Evolutionary conservation across 371 early-diverging fungal species (phyloP), one percentile per base, ranked within the genome.

Genomic region (Haplosporangium sp.): DNA sequence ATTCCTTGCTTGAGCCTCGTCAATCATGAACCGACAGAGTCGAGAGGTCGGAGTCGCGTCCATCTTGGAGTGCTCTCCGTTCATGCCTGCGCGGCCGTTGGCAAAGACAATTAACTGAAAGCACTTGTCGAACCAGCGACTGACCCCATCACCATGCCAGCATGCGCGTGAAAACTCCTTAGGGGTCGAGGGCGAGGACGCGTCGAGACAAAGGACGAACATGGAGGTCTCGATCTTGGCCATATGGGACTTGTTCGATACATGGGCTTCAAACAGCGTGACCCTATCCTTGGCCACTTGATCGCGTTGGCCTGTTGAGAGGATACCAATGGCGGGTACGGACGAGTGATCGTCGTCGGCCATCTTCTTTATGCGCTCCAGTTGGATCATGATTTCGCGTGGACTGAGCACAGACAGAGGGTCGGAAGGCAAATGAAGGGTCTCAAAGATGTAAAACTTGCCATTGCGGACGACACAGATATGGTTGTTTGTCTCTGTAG

Each of bases 41-140:
- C 94, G 89, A 57, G 88, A 86, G n/a, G 95, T 94, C 16, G 95
- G 91, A 14, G 96, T 96, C 60, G 94, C 98, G 71, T 97, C 98
- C 96, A 96, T 96, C 87, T 92, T 93, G 66, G 95, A 94, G 83
- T 97, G 98, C 85, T 97, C 98, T 52, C 94, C 96, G 58, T 90
- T 88, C 88, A 96, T 95, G 18, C 96, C 98, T 40, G 96, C 95
- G 81, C 92, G 94, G 55, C 96, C 98, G 81, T 97, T 96, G 14
- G 95, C 95, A 83, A 91, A 95, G 43, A 96, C 92, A 73, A 96
- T 93, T 55, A 97, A 91, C 84, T 96, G 95, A 63, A 93, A 85
- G 21, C 94, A 88, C 83, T 96, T 96, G 87, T 97, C 98, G 80
- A 92, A 97, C 89, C 90, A 97, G 59, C 98, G 92, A 85, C 96